A percentile compares a stretch with the other conserved stretches of the same genome.
Evolutionary conservation across 2,329 filamentous ascomycete species (phyloP).

Genomic region (Pseudogymnoascus sp.): DNA sequence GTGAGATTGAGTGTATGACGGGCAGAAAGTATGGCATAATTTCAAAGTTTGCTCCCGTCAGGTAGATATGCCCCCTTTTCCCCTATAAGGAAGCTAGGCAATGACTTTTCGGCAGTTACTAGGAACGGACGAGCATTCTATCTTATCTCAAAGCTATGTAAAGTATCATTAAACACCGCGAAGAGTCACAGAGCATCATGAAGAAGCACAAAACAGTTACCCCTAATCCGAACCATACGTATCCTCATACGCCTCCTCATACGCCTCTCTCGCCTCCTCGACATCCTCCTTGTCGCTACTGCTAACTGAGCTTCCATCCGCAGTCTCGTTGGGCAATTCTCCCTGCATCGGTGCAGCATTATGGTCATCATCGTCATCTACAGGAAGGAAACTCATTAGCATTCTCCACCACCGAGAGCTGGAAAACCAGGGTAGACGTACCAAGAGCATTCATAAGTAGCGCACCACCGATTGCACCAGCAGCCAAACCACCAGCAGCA

Average conservation of each 20-base stretch:
- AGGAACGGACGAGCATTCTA: neutral
- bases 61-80: neutral
- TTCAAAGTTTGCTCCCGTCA: neutral
- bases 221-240: conserved; percentile 24
- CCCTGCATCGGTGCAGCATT: conserved; percentile 35
- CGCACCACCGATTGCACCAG: conserved; percentile 48
- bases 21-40: neutral
- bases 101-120: neutral
- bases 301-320: conserved; percentile 23
- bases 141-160: neutral
- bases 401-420: conserved; percentile 31
- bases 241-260: conserved; percentile 42
- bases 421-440: conserved; percentile 32
- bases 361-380: conserved; percentile 19
- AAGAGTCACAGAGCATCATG: neutral
- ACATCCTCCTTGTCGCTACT: conserved; percentile 44
- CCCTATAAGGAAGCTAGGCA: neutral
- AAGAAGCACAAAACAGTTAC: neutral
- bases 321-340: conserved; percentile 11
- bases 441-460: conserved; percentile 46
- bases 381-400: neutral
- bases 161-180: neutral
- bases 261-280: conserved; percentile 43
- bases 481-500: conserved; percentile 48
- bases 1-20: neutral